phyloP scores from a whole-genome alignment of 805 yeast species.

The Teunomyces barrocoloradensis region DNA sequence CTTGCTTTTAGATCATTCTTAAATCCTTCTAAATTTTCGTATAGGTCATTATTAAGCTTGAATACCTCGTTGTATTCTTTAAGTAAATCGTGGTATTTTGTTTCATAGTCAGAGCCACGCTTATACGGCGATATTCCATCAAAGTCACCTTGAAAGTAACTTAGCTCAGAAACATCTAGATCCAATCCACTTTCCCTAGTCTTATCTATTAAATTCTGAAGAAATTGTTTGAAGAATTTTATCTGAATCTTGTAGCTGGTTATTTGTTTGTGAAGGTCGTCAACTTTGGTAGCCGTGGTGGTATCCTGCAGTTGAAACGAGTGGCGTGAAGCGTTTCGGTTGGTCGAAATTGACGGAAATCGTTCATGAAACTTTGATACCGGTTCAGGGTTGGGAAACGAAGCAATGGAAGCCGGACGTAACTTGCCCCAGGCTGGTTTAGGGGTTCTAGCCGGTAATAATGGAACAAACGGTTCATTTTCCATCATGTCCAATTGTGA shows the following conservation, averaged over 20 bases:
- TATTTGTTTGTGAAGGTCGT: constrained; percentile 32
- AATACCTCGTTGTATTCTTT: constrained; percentile 33
- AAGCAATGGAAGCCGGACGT: constrained; percentile 14
- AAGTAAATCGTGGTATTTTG: constrained; percentile 18
- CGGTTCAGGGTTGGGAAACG: constrained; percentile 1
- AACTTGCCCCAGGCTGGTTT: constrained; percentile 24
- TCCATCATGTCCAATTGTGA: constrained; percentile 20
- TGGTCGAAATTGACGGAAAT: constrained; percentile 6
- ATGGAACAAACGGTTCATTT: not conserved
- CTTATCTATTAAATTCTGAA: constrained; percentile 31
- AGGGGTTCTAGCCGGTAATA: not conserved
- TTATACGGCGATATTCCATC: constrained; percentile 10
- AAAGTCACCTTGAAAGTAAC: constrained; percentile 17
- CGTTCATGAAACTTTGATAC: constrained; percentile 6
- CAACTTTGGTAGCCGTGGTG: constrained; percentile 21
- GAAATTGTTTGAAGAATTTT: constrained; percentile 38
- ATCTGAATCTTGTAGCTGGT: constrained; percentile 39
- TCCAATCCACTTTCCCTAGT: constrained; percentile 4
- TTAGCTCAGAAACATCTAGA: constrained; percentile 19
- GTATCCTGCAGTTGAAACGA: constrained; percentile 13
- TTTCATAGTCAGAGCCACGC: constrained; percentile 16
- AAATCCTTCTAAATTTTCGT: constrained; percentile 32
- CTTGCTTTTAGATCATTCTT: constrained; percentile 30
- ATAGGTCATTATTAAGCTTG: constrained; percentile 37
- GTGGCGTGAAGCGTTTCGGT: constrained; percentile 2